Percentiles rank a stretch among this genome's conserved stretches.
These are phyloP conservation scores for Metarhizium anisopliae DNA, from an alignment of 2,329 filamentous ascomycete species.

Conservation along the genomic window DNA sequence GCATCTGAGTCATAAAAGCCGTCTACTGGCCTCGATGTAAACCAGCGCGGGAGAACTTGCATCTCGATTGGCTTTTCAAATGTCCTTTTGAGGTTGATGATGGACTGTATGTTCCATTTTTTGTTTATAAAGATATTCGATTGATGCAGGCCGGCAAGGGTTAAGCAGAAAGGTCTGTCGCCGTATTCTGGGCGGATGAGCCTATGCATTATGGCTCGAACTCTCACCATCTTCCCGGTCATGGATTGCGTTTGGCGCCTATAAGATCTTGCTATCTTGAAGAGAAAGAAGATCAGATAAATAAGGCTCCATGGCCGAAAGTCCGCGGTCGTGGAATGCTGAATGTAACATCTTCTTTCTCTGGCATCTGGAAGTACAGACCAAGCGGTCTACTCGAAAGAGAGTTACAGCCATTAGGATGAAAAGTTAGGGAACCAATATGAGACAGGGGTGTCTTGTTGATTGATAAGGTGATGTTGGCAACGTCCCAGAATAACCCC, in stretches of 20 bases:
- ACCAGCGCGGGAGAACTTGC: constrained; percentile 17
- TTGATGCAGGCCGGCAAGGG: constrained; percentile 25
- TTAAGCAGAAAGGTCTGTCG: constrained; percentile 21
- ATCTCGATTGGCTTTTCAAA: constrained; percentile 16
- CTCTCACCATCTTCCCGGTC: constrained; percentile 16
- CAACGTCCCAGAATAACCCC: background rate
- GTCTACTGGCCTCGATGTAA: constrained; percentile 10
- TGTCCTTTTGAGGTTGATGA: constrained; percentile 24
- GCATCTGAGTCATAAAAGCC: constrained; percentile 1
- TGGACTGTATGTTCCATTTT: constrained; percentile 19
- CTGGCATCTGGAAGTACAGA: constrained; percentile 19
- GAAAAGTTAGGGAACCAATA: background rate
- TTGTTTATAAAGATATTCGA: constrained; percentile 26
- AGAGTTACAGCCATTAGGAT: background rate
- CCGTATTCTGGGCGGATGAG: constrained; percentile 14
- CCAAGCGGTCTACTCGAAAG: constrained; percentile 4
- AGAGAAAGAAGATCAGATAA: constrained; percentile 21
- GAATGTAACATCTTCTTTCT: constrained; percentile 23
- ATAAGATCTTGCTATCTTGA: constrained; percentile 24
- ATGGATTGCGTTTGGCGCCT: constrained; percentile 23
- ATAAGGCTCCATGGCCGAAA: constrained; percentile 21
- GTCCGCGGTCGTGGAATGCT: constrained; percentile 22
- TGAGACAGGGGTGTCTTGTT: background rate
- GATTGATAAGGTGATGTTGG: background rate
- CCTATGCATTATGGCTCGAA: constrained; percentile 16